Conservation (phyloP, 1,139 yeast genomes). For the Meyerozyma athensensis region DNA sequence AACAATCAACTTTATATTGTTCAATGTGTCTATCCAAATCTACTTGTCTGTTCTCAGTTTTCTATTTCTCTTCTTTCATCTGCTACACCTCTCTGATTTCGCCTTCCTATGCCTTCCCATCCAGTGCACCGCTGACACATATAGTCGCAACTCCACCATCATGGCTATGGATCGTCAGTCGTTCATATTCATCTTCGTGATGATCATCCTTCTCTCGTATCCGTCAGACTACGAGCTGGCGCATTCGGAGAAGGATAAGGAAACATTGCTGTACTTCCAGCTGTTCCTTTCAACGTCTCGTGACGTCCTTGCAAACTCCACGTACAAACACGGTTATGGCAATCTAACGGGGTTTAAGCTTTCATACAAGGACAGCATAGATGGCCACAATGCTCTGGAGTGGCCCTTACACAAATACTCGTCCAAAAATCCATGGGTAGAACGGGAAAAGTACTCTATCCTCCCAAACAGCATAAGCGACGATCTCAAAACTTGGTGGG, state of each 20-base stretch:
- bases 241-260: conserved; percentile 25
- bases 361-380: conserved; percentile 52
- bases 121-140: background rate
- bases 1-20: too few species aligned
- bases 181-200: conserved; percentile 31
- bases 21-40: too few species aligned
- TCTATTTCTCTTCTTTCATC: background rate
- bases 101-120: background rate
- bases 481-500: conserved; percentile 49
- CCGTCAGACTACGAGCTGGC: conserved; percentile 30
- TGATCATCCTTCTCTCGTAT: conserved; percentile 32
- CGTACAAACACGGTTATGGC: conserved; percentile 55
- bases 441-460: conserved; percentile 49
- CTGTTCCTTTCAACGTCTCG: conserved; percentile 27
- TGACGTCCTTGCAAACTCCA: conserved; percentile 32
- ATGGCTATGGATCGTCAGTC: conserved; percentile 37
- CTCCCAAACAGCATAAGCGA: conserved; percentile 56
- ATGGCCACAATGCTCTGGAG: conserved; percentile 39
- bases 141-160: conserved; percentile 2
- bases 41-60: too few species aligned
- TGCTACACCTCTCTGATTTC: background rate
- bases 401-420: conserved; percentile 53
- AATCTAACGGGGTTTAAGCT: conserved; percentile 69
- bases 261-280: conserved; percentile 25
- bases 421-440: conserved; percentile 45